Evolutionary conservation across 306 rosid genomes (phyloP), one percentile per base, ranked within the genome.

Genomic region (Fragaria iinumae): DNA sequence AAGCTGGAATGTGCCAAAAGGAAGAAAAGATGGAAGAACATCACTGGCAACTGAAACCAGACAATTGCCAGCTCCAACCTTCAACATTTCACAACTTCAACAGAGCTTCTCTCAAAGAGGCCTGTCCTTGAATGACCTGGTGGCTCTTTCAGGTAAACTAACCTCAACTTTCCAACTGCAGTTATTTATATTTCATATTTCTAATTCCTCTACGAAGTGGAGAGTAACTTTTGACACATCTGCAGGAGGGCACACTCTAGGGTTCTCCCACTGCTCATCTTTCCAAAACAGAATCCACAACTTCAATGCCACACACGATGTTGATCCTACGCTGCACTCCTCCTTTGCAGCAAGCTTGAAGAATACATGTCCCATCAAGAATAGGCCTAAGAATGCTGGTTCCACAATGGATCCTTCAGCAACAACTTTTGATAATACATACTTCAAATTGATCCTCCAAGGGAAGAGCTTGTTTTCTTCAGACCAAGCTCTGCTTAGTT

Each of bases 221-320:
- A 45, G 13, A n/a, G 16, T 76, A 68, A 76, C 49, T 63, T 77
- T 66, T 47, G 74, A 59, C 49, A 36, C 72, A 62, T 72, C 57
- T 86, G 81, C 77, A 93, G 98, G 98, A 80, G 98, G 91, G 39
- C 97, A 94, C 64, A 94, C 97, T 69, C 78, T 94, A 36, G 98
- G 98, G 49, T 93, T 93, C 78, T 85, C 96, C 70, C 98, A 91
- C 79, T 93, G 98, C 76, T 87, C 98, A 27, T 84, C 90, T 25
- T 84, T 87, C 75, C 73, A 82, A 65, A 81, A 83, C 50, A 77
- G 90, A 76, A 77, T 94, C 86, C 89, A 81, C 50, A 88, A 75
- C 80, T 94, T 90, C 79, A 60, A 83, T 50, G 78, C 95, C 60
- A 88, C 88, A 25, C 83, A 83, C 38, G 85, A 87, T 34, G 38